phyloP scores from a whole-genome alignment of 2,329 filamentous ascomycete species.

The Plectosphaerella plurivora region DNA sequence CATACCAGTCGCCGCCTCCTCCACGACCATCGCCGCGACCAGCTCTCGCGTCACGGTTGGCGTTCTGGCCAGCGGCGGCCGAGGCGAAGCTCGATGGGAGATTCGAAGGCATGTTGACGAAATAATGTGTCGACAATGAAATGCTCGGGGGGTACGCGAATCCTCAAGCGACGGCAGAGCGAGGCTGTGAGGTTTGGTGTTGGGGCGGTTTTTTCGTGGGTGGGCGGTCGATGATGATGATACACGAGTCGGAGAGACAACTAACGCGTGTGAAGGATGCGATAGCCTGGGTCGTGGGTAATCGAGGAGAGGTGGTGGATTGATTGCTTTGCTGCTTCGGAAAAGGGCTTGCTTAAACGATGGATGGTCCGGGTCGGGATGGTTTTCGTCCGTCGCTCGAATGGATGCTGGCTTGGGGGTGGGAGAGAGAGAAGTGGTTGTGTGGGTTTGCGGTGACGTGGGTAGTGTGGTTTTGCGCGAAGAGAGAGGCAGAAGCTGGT shows the following conservation, averaged over 20 bases:
- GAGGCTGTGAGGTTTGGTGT: conserved; percentile 1
- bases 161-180: conserved; percentile 6
- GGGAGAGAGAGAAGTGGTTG: conserved; percentile 6
- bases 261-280: conserved; percentile 4
- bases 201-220: conserved; percentile 3
- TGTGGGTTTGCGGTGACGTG: conserved; percentile 10
- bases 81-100: conserved; percentile 81
- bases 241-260: conserved; percentile 10
- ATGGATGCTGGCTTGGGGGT: conserved; percentile 7
- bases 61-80: conserved; percentile 71
- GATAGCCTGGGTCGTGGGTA: background rate
- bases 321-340: background rate
- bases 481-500: conserved; percentile 7
- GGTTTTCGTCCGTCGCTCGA: background rate
- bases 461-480: background rate
- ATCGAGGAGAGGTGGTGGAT: background rate
- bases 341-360: conserved; percentile 14
- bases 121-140: background rate
- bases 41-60: conserved; percentile 54
- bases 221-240: conserved; percentile 5
- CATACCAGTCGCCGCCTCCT: conserved; percentile 67
- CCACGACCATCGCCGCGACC: conserved; percentile 55
- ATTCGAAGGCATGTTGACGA: conserved; percentile 60
- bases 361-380: conserved; percentile 2
- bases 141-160: background rate